phyloP scores from a whole-genome alignment of 768 basidiomycete species.

The Nidularia sp. region DNA sequence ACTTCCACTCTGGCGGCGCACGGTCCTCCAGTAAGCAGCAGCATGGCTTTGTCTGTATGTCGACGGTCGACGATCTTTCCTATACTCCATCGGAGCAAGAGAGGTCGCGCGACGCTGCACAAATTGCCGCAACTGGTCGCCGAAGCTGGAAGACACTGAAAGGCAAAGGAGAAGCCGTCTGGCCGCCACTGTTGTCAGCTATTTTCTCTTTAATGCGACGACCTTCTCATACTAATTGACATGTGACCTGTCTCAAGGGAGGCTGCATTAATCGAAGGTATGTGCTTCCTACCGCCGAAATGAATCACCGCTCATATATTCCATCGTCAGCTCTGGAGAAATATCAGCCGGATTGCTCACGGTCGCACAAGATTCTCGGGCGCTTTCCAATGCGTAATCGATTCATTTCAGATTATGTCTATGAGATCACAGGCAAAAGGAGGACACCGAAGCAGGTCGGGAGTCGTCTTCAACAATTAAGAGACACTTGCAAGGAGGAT shows the following conservation, averaged over 20 bases:
- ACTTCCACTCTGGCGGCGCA: constrained; percentile 34
- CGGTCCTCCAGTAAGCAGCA: constrained; percentile 10
- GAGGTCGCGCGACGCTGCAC: constrained; percentile 45
- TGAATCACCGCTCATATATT: constrained; percentile 1
- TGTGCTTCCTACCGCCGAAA: constrained; percentile 5
- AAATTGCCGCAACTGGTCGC: constrained; percentile 57
- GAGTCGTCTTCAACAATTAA: constrained; percentile 72
- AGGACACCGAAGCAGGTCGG: constrained; percentile 78
- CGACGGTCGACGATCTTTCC: constrained; percentile 37
- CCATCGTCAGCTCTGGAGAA: constrained; percentile 47
- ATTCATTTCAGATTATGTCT: constrained; percentile 76
- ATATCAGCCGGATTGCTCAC: constrained; percentile 61
- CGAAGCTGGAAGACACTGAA: constrained; percentile 75
- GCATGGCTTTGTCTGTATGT: constrained; percentile 23
- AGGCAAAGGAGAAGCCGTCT: constrained; percentile 65
- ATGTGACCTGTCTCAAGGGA: constrained; percentile 26
- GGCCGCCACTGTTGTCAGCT: constrained; percentile 47
- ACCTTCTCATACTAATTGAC: neutral
- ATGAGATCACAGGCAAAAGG: constrained; percentile 55
- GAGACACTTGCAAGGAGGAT: constrained; percentile 59
- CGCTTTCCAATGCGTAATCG: constrained; percentile 76
- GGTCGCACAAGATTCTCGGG: constrained; percentile 58
- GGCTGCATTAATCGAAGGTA: constrained; percentile 69
- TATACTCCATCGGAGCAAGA: constrained; percentile 35
- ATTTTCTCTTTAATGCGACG: neutral